A percentile compares a stretch with the other conserved stretches of the same genome.
phyloP scores from a whole-genome alignment of 2,329 filamentous ascomycete species.

The Claviceps africana region DNA sequence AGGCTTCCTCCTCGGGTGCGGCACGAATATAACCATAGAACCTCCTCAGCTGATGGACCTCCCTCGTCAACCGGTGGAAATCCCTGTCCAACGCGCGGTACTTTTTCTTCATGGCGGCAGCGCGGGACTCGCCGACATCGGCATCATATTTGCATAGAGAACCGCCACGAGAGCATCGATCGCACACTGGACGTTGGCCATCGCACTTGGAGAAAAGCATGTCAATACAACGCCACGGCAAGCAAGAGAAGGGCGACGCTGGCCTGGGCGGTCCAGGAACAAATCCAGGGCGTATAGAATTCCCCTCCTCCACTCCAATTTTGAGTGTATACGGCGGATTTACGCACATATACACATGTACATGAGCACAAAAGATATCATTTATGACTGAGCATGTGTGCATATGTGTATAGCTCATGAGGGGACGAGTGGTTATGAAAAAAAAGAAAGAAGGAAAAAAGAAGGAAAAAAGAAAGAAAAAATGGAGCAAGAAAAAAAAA shows the following conservation, averaged over 20 bases:
- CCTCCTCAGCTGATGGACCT: not conserved
- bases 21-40: conserved; percentile 4
- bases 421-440: too few species aligned
- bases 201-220: conserved; percentile 1
- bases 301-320: not conserved
- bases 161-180: conserved; percentile 2
- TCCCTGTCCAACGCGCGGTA: conserved; percentile 1
- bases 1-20: conserved; percentile 1
- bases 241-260: not conserved
- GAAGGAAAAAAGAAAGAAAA: not conserved
- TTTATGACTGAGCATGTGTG: not conserved
- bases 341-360: not conserved
- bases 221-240: not conserved
- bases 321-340: not conserved
- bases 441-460: not conserved
- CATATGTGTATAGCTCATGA: not conserved
- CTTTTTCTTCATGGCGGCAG: conserved; percentile 4
- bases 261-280: not conserved
- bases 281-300: not conserved
- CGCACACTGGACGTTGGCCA: conserved; percentile 3
- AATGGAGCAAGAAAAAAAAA: too few species aligned
- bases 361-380: not conserved
- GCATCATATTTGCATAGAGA: conserved; percentile 4
- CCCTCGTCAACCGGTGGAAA: not conserved
- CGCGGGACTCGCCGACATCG: conserved; percentile 4